Base-by-base conservation (phyloP, 2,329 filamentous ascomycete genomes). In the Cladosporium sp. region DNA sequence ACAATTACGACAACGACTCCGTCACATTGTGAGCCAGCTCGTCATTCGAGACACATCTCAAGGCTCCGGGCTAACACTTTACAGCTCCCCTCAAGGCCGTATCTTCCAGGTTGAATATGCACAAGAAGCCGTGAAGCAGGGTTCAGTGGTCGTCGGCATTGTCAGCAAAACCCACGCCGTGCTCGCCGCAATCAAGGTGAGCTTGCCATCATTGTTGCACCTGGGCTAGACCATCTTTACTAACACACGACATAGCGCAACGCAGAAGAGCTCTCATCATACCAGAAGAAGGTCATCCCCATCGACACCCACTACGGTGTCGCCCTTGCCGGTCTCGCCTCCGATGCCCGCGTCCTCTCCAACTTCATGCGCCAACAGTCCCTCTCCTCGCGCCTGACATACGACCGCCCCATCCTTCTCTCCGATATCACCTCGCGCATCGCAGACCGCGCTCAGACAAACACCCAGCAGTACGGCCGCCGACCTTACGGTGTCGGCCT, bases 361-460 rank as follows among this genome's bases (percentile, higher is more conserved):
- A 99, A 99, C 88, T 99, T 97, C 85, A 98, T 99, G 94, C 98
- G 97, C 85, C 93, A 97, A 83, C 95, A 98, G 83, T 96, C 92
- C 69, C 92, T 99, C 75, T 91, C 92, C 75, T 94, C 95, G 75
- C 93, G 94, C 79, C 89, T 99, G 74, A 97, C 93, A 66, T 98
- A 97, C 84, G 94, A 92, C 81, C 93, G 95, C 72, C 89, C 93
- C 72, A 95, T 99, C 78, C 92, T 93, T 35, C 84, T 98, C 77
- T 90, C 92, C 76, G 90, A 91, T 69, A 92, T 98, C 74, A 93
- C 97, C 72, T 86, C 89, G 70, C 90, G 94, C 80, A 97, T 99
- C 77, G 94, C 91, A 73, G 93, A 97, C 79, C 95, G 96, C 80
- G 95, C 95, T 58, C 95, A 99, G 84, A 90, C 91, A 76, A 98